phyloP scores from a whole-genome alignment of 2,329 filamentous ascomycete genomes.

The Microcyclospora tardicrescens region DNA sequence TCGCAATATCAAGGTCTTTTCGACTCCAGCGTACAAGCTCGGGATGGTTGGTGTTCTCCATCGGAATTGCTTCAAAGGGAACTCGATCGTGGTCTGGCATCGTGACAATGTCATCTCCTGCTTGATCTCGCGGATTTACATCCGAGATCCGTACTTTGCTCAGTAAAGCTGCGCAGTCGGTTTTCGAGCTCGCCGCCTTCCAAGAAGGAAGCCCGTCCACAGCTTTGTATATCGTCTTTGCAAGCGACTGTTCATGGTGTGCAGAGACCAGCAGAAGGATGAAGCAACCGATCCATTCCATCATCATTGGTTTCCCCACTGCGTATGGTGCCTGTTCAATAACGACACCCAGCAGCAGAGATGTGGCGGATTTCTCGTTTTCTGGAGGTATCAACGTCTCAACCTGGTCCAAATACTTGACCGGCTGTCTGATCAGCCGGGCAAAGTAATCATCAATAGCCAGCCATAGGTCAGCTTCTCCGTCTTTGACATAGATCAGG shows the following conservation, averaged over 20 bases:
- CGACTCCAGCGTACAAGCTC: conserved; percentile 52
- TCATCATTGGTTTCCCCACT: conserved; percentile 5
- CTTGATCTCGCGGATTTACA: neutral
- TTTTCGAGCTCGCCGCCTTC: conserved; percentile 2
- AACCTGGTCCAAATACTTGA: conserved; percentile 69
- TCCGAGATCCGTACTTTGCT: neutral
- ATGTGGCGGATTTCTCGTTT: conserved; percentile 23
- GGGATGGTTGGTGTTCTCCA: conserved; percentile 31
- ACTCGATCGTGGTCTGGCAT: too few relatives aligned
- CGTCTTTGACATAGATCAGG: conserved; percentile 16
- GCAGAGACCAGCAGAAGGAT: conserved; percentile 7
- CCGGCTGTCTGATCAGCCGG: conserved; percentile 60
- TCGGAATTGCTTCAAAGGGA: conserved; percentile 24
- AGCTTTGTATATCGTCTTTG: conserved; percentile 1
- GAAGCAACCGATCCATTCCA: conserved; percentile 12
- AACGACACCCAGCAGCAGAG: conserved; percentile 55
- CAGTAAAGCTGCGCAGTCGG: neutral
- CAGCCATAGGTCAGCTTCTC: conserved; percentile 38
- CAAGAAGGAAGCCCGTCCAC: neutral
- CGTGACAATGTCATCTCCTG: conserved; percentile 1
- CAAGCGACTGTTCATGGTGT: conserved; percentile 1
- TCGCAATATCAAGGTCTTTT: conserved; percentile 64
- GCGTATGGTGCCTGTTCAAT: conserved; percentile 65
- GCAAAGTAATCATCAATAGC: conserved; percentile 77
- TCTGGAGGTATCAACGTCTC: conserved; percentile 33